These are phyloP conservation scores for Lojkania enalia DNA, from an alignment of 2,329 filamentous ascomycete species.

Conservation along the genomic window DNA sequence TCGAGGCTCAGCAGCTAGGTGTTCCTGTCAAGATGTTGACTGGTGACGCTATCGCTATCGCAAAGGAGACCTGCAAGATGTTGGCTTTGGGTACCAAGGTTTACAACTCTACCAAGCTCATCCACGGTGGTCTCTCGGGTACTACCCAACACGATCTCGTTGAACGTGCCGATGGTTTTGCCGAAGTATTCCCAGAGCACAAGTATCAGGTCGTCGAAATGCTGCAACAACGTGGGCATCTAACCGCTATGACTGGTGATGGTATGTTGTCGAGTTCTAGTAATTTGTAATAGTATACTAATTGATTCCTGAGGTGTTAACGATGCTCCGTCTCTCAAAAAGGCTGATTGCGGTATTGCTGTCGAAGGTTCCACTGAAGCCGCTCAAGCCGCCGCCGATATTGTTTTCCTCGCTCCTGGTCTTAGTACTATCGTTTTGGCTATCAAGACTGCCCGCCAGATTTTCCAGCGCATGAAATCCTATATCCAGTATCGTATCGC, in stretches of 20 bases:
- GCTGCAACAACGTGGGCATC: conserved; percentile 72
- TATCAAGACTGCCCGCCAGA: conserved; percentile 74
- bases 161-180: conserved; percentile 73
- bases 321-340: conserved; percentile 73
- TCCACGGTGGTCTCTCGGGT: conserved; percentile 73
- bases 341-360: conserved; percentile 74
- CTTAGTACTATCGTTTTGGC: conserved; percentile 71
- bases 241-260: conserved; percentile 77
- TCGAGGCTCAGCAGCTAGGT: conserved; percentile 75
- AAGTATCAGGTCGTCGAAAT: conserved; percentile 78
- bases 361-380: conserved; percentile 73
- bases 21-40: conserved; percentile 83
- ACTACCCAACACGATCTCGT: conserved; percentile 76
- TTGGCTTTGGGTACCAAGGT: conserved; percentile 78
- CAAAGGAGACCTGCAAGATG: conserved; percentile 83
- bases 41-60: conserved; percentile 78
- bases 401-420: conserved; percentile 74
- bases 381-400: conserved; percentile 72
- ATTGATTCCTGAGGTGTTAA: conserved; percentile 61
- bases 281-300: conserved; percentile 11
- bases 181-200: conserved; percentile 75
- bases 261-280: conserved; percentile 32
- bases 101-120: conserved; percentile 78
- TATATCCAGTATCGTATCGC: conserved; percentile 79
- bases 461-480: conserved; percentile 78